phyloP scores from a whole-genome alignment of 2,329 filamentous ascomycete genomes.

The Sporothrix luriei region DNA sequence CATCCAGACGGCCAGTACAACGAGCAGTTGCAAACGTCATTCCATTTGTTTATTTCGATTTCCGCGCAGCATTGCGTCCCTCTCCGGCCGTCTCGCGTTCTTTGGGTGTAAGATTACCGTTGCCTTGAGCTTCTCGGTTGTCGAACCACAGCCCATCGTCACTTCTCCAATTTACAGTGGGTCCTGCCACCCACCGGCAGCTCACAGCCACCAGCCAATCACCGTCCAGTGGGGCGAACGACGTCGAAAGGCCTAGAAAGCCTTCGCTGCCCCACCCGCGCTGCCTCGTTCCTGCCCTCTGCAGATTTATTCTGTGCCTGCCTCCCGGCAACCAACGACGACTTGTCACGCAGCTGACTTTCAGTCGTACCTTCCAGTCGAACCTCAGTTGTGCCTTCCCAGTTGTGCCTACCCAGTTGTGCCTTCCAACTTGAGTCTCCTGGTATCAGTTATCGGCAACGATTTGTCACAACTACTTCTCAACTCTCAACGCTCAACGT shows the following conservation, averaged over 20 bases:
- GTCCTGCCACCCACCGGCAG: not conserved
- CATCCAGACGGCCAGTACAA: too few species aligned
- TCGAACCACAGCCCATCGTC: not conserved
- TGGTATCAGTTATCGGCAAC: too few species aligned
- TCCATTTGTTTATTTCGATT: not conserved
- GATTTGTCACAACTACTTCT: too few species aligned
- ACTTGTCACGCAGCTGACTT: not conserved
- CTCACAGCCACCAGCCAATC: conserved; percentile 31
- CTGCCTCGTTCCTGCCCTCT: conserved; percentile 18
- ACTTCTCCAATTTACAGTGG: conserved; percentile 22
- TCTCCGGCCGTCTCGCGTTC: too few species aligned
- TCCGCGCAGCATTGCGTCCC: not conserved
- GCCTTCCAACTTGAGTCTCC: not conserved
- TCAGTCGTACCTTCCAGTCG: not conserved
- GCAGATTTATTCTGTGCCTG: conserved; percentile 25
- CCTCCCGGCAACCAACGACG: not conserved
- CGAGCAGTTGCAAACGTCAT: conserved; percentile 26
- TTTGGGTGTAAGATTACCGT: too few species aligned
- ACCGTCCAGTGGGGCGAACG: not conserved
- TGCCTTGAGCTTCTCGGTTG: not conserved
- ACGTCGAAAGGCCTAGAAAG: conserved; percentile 40
- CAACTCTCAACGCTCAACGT: not conserved
- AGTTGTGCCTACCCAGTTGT: too few species aligned
- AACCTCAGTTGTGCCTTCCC: too few species aligned
- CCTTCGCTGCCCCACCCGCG: conserved; percentile 32